phyloP scores from a whole-genome alignment of 2,329 filamentous ascomycete genomes.

The Penicillium hesseltinei region DNA sequence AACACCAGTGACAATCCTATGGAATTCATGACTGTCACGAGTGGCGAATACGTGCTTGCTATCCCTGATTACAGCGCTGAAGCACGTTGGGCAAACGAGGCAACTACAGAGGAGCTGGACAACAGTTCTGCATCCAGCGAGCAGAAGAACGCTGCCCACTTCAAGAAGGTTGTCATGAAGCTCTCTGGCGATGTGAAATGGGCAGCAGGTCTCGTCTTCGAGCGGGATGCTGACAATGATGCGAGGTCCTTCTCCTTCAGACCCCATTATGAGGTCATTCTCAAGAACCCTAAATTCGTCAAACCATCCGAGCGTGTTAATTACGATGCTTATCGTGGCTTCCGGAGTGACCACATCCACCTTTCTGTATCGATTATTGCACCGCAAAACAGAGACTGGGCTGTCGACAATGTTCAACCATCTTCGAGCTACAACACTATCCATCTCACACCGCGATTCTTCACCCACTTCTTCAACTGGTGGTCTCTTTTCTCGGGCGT shows the following conservation, averaged over 20 bases:
- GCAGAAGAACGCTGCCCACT: constrained; percentile 70
- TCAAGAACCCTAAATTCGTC: constrained; percentile 76
- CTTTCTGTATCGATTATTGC: constrained; percentile 88
- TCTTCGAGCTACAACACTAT: constrained; percentile 95
- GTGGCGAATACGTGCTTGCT: constrained; percentile 90
- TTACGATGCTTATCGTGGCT: constrained; percentile 96
- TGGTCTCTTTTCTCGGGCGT: constrained; percentile 95
- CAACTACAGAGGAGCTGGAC: constrained; percentile 52
- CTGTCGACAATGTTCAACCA: constrained; percentile 67
- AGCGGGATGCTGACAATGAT: constrained; percentile 71
- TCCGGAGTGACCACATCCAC: constrained; percentile 94
- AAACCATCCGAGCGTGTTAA: constrained; percentile 54
- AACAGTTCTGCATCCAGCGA: constrained; percentile 63
- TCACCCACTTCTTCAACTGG: constrained; percentile 97
- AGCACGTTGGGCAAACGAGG: constrained; percentile 62
- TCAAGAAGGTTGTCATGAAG: constrained; percentile 99
- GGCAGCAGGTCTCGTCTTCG: constrained; percentile 88
- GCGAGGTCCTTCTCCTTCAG: constrained; percentile 81
- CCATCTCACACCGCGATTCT: constrained; percentile 91
- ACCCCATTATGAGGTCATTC: constrained; percentile 85
- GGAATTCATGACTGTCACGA: constrained; percentile 92
- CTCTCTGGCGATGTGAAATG: constrained; percentile 93
- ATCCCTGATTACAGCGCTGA: constrained; percentile 91
- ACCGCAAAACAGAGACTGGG: constrained; percentile 83
- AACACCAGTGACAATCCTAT: constrained; percentile 82